Base-by-base conservation (phyloP, 1,284 basidiomycete species). In the Boletus smithii region DNA sequence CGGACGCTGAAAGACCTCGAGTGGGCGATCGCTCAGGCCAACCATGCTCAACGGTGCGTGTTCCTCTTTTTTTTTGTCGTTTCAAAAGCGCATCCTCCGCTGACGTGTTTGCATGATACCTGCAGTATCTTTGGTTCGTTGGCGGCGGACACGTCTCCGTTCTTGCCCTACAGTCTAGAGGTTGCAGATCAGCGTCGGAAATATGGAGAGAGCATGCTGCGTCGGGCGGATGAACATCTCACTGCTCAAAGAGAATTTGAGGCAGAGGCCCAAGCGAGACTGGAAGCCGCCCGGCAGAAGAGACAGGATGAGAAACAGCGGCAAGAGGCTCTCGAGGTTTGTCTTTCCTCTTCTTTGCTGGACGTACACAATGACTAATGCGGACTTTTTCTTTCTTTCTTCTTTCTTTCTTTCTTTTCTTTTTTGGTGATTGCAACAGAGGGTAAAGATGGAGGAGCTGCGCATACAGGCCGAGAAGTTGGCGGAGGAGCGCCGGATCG, bases 171-270 rank as follows among this genome's bases (percentile, higher is more conserved):
- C 67, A 88, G 77, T 57, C 75, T 79, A 7, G 91, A 95, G 42
- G 78, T 95, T 39, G 91, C 92, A 0, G 87, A 93, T 58, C 89
- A 95, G 58, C 81, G 94, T 48, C 77, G 83, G 35, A 86, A 88
- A 62, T 97, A 95, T 59, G 91, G 92, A 22, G 86, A 91, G 50
- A 85, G 79, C 61, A 81, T 97, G 73, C 67, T 95, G 42, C 76
- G 87, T 44, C 82, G 82, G 50, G 85, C 82, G 1, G 88, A 91
- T 11, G 88, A 90, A 40, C 88, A 92, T 59, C 71, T 92, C 26
- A 68, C 76, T 6, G 71, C 75, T 23, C 94, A 97, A 63, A 73
- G 78, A 50, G 80, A 82, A 49, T 83, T 84, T 62, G 93, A 97
- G 66, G 72, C 70, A 2, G 85, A 90, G 57, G 76, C 80, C 1